Percentiles rank a stretch among this genome's conserved stretches.
phyloP scores from a whole-genome alignment of 2,329 filamentous ascomycete species.

The Penicillium expansum region DNA sequence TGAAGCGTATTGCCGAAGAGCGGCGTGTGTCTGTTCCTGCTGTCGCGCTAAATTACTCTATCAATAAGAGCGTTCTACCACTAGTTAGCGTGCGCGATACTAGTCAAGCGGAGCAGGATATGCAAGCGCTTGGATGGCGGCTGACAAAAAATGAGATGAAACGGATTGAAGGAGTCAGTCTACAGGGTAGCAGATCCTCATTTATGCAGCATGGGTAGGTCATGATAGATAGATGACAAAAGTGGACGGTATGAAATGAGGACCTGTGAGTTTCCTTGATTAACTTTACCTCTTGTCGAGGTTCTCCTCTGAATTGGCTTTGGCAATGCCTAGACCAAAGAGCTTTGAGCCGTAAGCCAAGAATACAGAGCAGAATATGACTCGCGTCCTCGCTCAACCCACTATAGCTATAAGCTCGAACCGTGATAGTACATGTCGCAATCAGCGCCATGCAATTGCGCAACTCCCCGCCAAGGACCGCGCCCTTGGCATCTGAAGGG shows the following conservation, averaged over 20 bases:
- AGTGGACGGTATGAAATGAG: not conserved
- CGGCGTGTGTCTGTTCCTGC: constrained; percentile 36
- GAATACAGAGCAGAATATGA: not conserved
- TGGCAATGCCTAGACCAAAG: not conserved
- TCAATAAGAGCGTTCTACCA: constrained; percentile 46
- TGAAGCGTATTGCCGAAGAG: constrained; percentile 38
- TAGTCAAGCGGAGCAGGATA: constrained; percentile 43
- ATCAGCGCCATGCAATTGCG: not conserved
- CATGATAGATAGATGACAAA: not conserved
- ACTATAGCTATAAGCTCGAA: not conserved
- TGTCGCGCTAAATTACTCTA: constrained; percentile 46
- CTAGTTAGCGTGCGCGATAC: constrained; percentile 43
- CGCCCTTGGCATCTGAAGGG: not conserved
- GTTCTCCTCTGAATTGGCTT: not conserved
- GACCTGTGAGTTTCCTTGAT: not conserved
- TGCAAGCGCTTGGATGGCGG: constrained; percentile 43
- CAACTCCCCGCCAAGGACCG: not conserved
- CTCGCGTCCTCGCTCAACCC: too few relatives aligned
- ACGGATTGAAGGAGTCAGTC: constrained; percentile 42
- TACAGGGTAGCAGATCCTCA: constrained; percentile 40
- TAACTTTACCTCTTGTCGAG: not conserved
- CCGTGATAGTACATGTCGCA: not conserved
- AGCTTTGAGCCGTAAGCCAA: not conserved
- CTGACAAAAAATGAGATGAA: constrained; percentile 43
- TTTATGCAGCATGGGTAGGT: constrained; percentile 46